A percentile compares a stretch with the other conserved stretches of the same genome.
These are phyloP conservation scores for Yarrowia divulgata DNA, from an alignment of 805 yeast species.

Conservation along the genomic window DNA sequence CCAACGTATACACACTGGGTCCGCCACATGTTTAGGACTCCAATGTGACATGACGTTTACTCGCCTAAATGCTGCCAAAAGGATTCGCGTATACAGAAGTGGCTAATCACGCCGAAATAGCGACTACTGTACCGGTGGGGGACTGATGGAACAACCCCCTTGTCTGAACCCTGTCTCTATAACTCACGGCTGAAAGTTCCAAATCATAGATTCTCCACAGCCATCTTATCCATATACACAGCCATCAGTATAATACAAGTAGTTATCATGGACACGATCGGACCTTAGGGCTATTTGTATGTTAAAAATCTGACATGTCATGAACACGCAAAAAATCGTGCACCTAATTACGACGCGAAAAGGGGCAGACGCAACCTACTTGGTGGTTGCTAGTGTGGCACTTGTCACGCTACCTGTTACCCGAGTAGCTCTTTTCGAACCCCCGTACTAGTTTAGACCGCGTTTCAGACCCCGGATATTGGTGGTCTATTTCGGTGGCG, in stretches of 20 bases:
- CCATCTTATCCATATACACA: too few species aligned
- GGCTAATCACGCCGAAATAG: slow-evolving; percentile 8
- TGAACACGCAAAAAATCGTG: too few species aligned
- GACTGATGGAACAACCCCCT: neutral
- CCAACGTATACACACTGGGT: too few species aligned
- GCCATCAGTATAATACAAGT: too few species aligned
- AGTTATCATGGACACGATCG: too few species aligned
- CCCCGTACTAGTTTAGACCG: slow-evolving; percentile 10
- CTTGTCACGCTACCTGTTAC: too few species aligned
- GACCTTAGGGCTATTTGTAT: too few species aligned
- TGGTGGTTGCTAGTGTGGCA: too few species aligned
- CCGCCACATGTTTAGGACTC: neutral
- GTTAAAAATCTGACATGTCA: too few species aligned
- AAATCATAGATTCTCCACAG: too few species aligned
- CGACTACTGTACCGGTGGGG: neutral
- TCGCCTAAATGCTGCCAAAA: neutral
- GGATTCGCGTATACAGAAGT: slow-evolving; percentile 1
- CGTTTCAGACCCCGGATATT: neutral
- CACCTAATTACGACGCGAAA: neutral
- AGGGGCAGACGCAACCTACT: slow-evolving; percentile 2
- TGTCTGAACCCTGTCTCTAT: slow-evolving; percentile 2
- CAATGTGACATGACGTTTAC: neutral
- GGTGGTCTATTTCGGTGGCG: neutral
- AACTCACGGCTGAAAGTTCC: too few species aligned
- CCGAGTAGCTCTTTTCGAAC: too few species aligned